Evolutionary conservation across 2,329 filamentous ascomycete genomes (phyloP).

Genomic region (Trichophyton verrucosum): DNA sequence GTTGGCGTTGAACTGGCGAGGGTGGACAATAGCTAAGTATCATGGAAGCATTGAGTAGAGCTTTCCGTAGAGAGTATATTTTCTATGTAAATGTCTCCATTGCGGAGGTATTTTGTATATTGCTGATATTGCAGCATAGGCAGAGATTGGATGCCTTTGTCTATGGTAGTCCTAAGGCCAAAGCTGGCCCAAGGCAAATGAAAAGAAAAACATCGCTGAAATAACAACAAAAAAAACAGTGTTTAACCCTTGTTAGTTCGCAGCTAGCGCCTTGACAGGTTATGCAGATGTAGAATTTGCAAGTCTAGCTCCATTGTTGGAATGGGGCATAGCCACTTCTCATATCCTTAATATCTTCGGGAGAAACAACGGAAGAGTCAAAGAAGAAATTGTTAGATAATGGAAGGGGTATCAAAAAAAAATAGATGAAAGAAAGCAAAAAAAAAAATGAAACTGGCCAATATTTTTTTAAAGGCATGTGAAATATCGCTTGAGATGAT

Average conservation of each 20-base stretch:
- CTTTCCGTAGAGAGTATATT: not conserved
- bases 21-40: too few species aligned
- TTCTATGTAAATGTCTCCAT: not conserved
- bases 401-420: constrained; percentile 6
- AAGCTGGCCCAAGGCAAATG: not conserved
- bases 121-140: not conserved
- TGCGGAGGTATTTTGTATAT: not conserved
- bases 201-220: not conserved
- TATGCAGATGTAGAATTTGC: constrained; percentile 7
- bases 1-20: too few species aligned
- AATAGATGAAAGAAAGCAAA: not conserved
- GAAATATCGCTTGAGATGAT: not conserved
- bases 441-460: not conserved
- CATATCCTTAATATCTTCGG: constrained; percentile 5
- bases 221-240: not conserved
- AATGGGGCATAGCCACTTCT: constrained; percentile 9
- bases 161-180: not conserved
- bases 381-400: constrained; percentile 4
- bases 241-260: constrained; percentile 14
- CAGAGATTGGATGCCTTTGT: not conserved
- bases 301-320: constrained; percentile 12
- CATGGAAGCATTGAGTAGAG: too few species aligned
- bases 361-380: constrained; percentile 5
- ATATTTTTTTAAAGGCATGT: not conserved
- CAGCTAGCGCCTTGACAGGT: constrained; percentile 12